Evolutionary conservation across 352 stramenopile species (phyloP).

Genomic region (Poterioochromonas sp.): DNA sequence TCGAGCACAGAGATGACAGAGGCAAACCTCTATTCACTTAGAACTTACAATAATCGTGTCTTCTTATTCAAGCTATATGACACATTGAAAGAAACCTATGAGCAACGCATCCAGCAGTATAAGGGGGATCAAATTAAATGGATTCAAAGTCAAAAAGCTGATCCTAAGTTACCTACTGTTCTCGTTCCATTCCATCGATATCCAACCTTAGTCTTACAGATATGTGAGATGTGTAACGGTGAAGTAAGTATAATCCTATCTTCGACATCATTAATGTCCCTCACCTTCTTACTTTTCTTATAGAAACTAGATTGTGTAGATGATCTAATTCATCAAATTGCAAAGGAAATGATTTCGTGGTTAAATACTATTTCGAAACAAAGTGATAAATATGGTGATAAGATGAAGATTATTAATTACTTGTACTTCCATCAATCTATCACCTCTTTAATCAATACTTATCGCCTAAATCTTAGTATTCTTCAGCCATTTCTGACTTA

Average conservation of each 20-base stretch:
- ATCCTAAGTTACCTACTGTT: conserved; percentile 7
- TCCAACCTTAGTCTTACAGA: conserved; percentile 8
- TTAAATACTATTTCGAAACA: background rate
- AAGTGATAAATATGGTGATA: conserved; percentile 18
- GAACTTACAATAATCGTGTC: too few species aligned
- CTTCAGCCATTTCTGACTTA: background rate
- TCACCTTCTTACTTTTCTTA: conserved; percentile 1
- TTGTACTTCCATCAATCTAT: background rate
- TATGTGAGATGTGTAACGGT: background rate
- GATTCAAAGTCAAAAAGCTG: background rate
- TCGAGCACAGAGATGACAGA: too few species aligned
- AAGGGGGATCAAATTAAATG: background rate
- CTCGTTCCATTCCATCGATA: background rate
- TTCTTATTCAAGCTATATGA: conserved; percentile 6
- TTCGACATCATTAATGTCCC: background rate
- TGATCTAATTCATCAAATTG: background rate
- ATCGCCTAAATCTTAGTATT: background rate
- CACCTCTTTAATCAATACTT: too few species aligned
- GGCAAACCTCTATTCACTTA: too few species aligned
- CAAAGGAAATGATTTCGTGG: conserved; percentile 4
- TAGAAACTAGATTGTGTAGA: conserved; percentile 1
- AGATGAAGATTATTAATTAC: conserved; percentile 14
- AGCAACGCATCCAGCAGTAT: background rate
- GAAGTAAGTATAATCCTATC: background rate
- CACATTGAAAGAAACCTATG: background rate